phyloP scores from a whole-genome alignment of 192 early-diverging fungal genomes.

The Backusella parvicylindrica region DNA sequence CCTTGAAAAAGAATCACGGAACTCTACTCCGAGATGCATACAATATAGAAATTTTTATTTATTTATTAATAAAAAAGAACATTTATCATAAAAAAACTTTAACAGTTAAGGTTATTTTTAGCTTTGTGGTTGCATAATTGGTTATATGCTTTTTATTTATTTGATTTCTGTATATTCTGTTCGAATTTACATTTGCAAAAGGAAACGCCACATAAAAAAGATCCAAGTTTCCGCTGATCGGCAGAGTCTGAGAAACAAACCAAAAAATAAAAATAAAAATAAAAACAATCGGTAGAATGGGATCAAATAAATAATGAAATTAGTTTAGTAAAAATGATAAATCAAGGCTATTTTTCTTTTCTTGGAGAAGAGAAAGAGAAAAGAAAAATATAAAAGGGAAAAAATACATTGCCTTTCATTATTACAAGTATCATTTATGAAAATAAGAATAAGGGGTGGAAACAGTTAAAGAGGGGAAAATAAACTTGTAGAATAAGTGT shows the following conservation, averaged over 20 bases:
- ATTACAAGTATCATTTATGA: background rate
- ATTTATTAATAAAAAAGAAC: background rate
- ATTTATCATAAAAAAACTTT: background rate
- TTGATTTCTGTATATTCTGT: background rate
- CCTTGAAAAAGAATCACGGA: background rate
- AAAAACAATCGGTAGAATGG: background rate
- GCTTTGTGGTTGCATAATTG: background rate
- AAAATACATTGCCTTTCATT: background rate
- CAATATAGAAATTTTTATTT: background rate
- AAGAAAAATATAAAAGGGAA: background rate
- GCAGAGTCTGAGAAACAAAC: background rate
- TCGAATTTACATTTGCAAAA: conserved; percentile 4
- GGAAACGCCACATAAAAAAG: background rate
- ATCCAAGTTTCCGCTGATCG: background rate
- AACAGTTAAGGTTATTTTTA: background rate
- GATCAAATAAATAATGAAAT: background rate
- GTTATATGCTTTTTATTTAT: background rate
- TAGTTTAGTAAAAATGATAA: background rate
- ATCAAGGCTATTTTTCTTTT: background rate
- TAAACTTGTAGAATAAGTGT: background rate
- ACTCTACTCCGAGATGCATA: background rate
- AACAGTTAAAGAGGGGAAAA: background rate
- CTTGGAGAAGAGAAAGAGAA: background rate
- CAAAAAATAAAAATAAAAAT: background rate
- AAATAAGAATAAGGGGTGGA: background rate